Base-by-base conservation (phyloP, 805 yeast species). In the Scheffersomyces spartinae region DNA sequence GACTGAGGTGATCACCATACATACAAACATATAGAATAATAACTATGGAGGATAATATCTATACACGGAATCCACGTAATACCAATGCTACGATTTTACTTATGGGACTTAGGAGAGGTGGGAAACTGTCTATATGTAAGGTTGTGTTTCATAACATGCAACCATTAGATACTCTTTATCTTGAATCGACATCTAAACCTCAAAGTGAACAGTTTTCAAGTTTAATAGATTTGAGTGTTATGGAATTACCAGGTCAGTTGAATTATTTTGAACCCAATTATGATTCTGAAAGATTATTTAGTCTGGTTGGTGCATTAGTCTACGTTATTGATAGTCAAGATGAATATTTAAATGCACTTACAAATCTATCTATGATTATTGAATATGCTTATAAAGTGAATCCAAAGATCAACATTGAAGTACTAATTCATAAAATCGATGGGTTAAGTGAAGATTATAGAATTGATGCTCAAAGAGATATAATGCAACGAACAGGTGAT, bases 141-240 rank as follows among this genome's bases (percentile, higher is more conserved):
- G 97, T 91, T 9, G 93, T 91, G 2, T 91, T 91, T 52, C 95
- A 88, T 49, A 81, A 83, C 45, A 84, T 91, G 94, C 94, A 82
- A 45, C 96, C 98, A 2, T 60, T 85, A 33, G 96, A 88, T 43
- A 86, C 97, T 0, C 52, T 88, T 23, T 88, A 88, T 43, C 55
- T 91, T 28, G 97, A 88, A 40, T 74, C 86, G 26, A 88, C 98
- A 0, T 70, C 93, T 3, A 80, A 76, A 42, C 95, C 95, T 4
- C 80, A 93, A 3, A 68, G 79, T 9, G 95, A 85, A 41, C 80
- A 71, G 42, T 81, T 85, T 45, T 68, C 75, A 25, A 82, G 95
- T 7, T 61, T 88, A 26, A 82, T 86, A 20, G 91, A 86, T 46
- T 57, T 88, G 23, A 76, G 84, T 2, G 86, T 88, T 10, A 82